Evolutionary conservation across 441 rosid genomes (phyloP), one percentile per base, ranked within the genome.

Genomic region (Breynia disticha): DNA sequence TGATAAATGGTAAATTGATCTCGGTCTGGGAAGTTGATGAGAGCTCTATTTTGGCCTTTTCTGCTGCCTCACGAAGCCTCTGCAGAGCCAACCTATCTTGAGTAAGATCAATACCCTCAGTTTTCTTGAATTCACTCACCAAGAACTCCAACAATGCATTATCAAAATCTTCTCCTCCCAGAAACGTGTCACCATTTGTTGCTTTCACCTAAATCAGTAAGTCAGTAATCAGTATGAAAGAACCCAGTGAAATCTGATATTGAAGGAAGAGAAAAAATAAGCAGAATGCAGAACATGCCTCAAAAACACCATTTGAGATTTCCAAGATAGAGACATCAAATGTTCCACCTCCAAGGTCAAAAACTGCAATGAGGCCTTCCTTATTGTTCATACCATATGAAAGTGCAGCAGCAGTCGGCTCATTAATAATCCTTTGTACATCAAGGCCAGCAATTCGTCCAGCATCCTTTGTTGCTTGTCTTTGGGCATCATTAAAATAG

Each of bases 41-140:
- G 7, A 88, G 91, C 52, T 91, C 95, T 5, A 86, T 88, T 76
- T 91, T 91, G 1, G 98, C 98, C 66, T 86, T 88, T 79, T 91
- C 98, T n/a, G 97, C 98, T 2, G 98, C 98, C 72, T 91, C 97
- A 1, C 98, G 77, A 20, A 91, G 94, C 78, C 98, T 82, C 72
- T 91, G 98, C 56, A 90, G 67, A 8, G 98, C 98, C 35, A 90
- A 86, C 62, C 77, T 83, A 46, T 85, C 96, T 60, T 88, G 80
- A 11, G 94, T 50, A 11, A 91, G 86, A 67, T 91, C 95, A 32
- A 91, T 87, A 2, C 74, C 62, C 37, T 91, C 98, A 1, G 82
- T 79, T 54, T 56, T 79, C 87, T 76, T 86, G 64, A 77, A 87
- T 52, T 91, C 96, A 52, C 69, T 78, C 11, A 91, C 96, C 60